A percentile compares a stretch with the other conserved stretches of the same genome.
Conservation (phyloP, 73 alveolate genomes). For the Breviolum minutum region DNA sequence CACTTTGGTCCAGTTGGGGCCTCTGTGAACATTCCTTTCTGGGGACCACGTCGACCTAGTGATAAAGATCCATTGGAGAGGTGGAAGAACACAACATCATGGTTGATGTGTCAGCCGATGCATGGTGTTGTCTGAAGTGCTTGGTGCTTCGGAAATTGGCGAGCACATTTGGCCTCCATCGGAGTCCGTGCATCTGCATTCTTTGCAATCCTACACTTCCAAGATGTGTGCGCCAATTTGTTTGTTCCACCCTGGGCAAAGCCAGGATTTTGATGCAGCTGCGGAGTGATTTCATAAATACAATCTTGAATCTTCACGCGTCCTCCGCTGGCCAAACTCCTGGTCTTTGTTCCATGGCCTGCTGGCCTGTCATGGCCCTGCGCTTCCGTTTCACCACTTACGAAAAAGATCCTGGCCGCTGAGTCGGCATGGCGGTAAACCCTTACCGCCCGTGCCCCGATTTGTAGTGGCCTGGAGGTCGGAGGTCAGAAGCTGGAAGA, state of each 20-base stretch:
- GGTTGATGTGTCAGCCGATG: neutral
- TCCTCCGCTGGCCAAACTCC: neutral
- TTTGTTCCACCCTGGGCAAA: neutral
- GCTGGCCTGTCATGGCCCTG: conserved; percentile 34
- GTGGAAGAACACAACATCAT: conserved; percentile 27
- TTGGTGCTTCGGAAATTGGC: neutral
- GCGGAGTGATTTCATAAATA: neutral
- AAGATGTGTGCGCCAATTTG: neutral
- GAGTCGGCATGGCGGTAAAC: conserved; percentile 4
- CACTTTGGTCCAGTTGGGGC: conserved; percentile 36
- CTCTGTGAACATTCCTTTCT: conserved; percentile 30
- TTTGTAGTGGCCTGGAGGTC: conserved; percentile 14
- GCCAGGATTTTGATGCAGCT: neutral
- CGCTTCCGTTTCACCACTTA: conserved; percentile 10
- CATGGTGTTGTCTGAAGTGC: neutral
- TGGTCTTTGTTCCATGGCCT: neutral
- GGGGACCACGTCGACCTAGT: neutral
- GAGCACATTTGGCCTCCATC: neutral
- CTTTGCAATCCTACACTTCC: neutral
- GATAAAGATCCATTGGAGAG: conserved; percentile 31
- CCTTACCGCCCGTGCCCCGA: conserved; percentile 28
- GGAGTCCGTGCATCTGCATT: too few species aligned
- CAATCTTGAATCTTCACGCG: neutral
- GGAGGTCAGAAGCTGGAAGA: too few species aligned
- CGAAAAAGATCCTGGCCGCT: neutral